A percentile compares a stretch with the other conserved stretches of the same genome.
Conservation (phyloP, 2,329 filamentous ascomycete genomes). For the Botrytis byssoidea region DNA sequence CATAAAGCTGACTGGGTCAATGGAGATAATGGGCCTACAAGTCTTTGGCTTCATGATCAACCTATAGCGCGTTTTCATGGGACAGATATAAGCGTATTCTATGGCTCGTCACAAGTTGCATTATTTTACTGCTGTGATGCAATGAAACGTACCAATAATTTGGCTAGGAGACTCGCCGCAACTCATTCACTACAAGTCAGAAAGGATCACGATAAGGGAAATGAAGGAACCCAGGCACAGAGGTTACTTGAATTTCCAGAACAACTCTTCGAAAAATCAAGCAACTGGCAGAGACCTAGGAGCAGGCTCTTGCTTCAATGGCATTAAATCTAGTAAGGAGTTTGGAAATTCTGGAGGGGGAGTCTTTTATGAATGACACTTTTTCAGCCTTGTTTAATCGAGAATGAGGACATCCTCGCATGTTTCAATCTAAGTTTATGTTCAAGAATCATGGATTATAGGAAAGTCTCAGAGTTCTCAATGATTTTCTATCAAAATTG, state of each 20-base stretch:
- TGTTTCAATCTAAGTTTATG: neutral
- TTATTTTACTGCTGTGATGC: neutral
- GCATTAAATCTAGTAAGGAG: neutral
- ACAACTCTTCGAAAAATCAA: neutral
- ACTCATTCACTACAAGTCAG: neutral
- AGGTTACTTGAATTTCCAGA: neutral
- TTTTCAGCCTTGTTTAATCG: neutral
- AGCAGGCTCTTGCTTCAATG: neutral
- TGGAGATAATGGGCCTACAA: too few species aligned
- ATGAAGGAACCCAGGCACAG: neutral
- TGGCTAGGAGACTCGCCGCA: neutral
- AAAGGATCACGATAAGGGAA: neutral
- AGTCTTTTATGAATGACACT: neutral
- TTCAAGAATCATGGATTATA: neutral
- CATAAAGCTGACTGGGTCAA: neutral
- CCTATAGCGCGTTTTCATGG: neutral
- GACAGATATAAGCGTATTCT: neutral
- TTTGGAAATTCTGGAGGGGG: neutral
- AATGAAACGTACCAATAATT: neutral
- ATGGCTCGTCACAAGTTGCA: neutral
- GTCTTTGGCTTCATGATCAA: neutral
- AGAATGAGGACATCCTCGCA: neutral
- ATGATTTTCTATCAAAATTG: too few species aligned
- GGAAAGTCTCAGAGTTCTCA: too few species aligned
- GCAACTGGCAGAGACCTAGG: neutral